phyloP scores from a whole-genome alignment of 2,329 filamentous ascomycete genomes.

The Penicillium sp. region DNA sequence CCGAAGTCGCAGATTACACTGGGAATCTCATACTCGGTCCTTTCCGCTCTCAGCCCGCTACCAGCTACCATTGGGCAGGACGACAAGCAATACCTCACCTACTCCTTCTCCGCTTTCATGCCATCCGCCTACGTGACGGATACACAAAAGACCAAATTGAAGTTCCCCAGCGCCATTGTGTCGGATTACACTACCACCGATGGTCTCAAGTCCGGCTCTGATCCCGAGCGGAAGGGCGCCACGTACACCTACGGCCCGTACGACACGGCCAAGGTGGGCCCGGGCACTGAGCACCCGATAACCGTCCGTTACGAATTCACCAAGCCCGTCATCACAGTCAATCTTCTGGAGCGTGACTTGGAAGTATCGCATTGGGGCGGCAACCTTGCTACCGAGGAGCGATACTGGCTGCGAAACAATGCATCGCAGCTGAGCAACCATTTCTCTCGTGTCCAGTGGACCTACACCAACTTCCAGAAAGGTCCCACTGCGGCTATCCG shows the following conservation, averaged over 20 bases:
- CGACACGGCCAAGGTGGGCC: constrained; percentile 63
- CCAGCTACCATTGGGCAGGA: constrained; percentile 79
- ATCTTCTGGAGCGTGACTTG: constrained; percentile 78
- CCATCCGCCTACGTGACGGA: constrained; percentile 77
- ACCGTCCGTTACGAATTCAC: constrained; percentile 92
- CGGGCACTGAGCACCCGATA: constrained; percentile 68
- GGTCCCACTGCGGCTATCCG: constrained; percentile 74
- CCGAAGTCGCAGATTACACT: constrained; percentile 78
- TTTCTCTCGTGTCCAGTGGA: constrained; percentile 75
- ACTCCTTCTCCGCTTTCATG: constrained; percentile 80
- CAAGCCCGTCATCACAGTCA: constrained; percentile 78
- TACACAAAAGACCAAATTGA: constrained; percentile 97
- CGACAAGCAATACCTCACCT: constrained; percentile 80
- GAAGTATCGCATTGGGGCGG: constrained; percentile 98
- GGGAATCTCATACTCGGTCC: constrained; percentile 76
- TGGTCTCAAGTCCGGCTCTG: constrained; percentile 56
- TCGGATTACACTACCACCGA: constrained; percentile 79
- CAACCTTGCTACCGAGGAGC: constrained; percentile 91
- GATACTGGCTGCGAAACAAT: constrained; percentile 81
- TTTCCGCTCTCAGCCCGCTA: constrained; percentile 74
- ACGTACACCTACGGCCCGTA: constrained; percentile 91
- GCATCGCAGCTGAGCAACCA: constrained; percentile 71
- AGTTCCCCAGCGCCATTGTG: constrained; percentile 72
- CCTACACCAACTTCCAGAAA: constrained; percentile 69
- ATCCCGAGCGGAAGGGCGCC: constrained; percentile 77